These are phyloP conservation scores for Suhomyces wounanorum DNA, from an alignment of 1,139 yeast genomes.

Conservation along the genomic window DNA sequence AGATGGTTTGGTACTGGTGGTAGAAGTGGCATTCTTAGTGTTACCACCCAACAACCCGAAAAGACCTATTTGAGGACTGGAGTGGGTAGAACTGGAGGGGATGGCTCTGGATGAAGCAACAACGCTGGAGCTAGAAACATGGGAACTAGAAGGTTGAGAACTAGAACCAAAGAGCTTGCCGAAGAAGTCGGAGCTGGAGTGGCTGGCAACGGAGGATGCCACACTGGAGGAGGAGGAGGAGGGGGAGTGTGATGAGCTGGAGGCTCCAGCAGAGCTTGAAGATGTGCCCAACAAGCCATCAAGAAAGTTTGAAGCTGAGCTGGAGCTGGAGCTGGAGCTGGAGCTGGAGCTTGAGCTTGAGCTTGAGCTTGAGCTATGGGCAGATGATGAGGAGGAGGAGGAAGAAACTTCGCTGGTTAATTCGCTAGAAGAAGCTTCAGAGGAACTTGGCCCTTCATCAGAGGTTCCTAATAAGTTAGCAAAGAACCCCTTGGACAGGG, in stretches of 20 bases:
- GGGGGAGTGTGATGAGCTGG: no score
- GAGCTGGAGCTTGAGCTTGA: not conserved
- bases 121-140: not conserved
- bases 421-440: constrained; percentile 7
- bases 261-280: not conserved
- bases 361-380: constrained; percentile 1
- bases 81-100: not conserved
- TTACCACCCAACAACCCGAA: not conserved
- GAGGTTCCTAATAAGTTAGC: not conserved
- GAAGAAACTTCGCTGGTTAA: not conserved
- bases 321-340: constrained; percentile 4
- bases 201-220: constrained; percentile 1
- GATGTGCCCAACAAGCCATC: not conserved
- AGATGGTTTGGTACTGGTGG: constrained; percentile 2
- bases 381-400: no score
- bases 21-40: not conserved
- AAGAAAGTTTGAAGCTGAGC: not conserved
- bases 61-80: not conserved
- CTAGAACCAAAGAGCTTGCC: not conserved
- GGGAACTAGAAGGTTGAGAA: not conserved
- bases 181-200: not conserved
- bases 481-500: constrained; percentile 2
- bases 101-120: not conserved
- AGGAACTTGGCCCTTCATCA: not conserved
- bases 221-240: not conserved